Evolutionary conservation across 305 asterid genomes (phyloP), one percentile per base, ranked within the genome.

Genomic region (Solanum hybrid): DNA sequence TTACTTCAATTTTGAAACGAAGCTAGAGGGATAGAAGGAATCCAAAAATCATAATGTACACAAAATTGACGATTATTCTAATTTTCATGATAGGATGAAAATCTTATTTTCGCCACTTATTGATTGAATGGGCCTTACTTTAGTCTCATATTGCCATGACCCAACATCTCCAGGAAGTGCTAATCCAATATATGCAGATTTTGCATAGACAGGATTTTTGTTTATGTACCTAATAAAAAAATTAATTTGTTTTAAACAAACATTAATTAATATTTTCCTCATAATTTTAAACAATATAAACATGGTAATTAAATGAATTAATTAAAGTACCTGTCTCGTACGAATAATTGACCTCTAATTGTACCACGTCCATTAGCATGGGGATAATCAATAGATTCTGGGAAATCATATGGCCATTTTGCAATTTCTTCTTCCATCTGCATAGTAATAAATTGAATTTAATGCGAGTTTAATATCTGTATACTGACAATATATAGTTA

Each of bases 401-500:
- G 94, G 88, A 95, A 95, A 89, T 91, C 93, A 13, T 95, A 95
- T 9, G 98, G 96, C 98, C 98, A 95, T 70, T 91, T 95, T 90
- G 89, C 61, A 77, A 39, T 90, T 87, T 95, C 98, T 85, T 7
- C 76, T 11, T 38, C 77, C 93, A 91, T 92, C 98, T 95, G 80
- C 27, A 26, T 12, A 72, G 68, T 1, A 36, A 11, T 32, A 77
- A 79, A 79, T 78, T 89, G 24, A 29, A 12, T 2, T 87, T 0
- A 68, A 70, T 4, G 5, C 14, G 4, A 32, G 2, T 32, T 77
- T 77, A 77, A 77, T 8, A 15, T 77, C 0, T 77, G 3, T 77
- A 7, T 4, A 7, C 20, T 13, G 83, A 68, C 5, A 87, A 31
- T 68, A 79, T 5, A 34, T 8, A 79, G 84, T 34, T 79, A 34